A percentile compares a stretch with the other conserved stretches of the same genome.
Conservation (phyloP, 768 basidiomycete species). For the Mycena galericulata region DNA sequence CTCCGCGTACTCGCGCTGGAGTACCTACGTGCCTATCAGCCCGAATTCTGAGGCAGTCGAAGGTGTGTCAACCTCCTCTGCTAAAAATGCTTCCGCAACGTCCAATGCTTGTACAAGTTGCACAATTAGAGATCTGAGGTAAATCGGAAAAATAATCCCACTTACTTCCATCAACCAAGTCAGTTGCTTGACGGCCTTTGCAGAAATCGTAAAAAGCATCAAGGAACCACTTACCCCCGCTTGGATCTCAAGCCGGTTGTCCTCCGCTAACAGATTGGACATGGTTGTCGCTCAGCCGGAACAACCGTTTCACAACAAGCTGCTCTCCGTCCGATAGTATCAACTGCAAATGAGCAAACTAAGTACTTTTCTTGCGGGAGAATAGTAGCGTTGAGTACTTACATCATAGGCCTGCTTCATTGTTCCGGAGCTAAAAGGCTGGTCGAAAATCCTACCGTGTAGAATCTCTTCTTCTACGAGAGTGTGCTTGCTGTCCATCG, state of each 20-base stretch:
- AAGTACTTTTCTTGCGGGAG: no score
- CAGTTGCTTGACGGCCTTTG: background rate
- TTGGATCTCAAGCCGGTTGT: background rate
- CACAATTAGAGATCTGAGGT: background rate
- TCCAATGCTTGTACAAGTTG: no score
- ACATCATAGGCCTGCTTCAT: constrained; percentile 5
- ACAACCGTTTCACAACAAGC: background rate
- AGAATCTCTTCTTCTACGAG: constrained; percentile 1
- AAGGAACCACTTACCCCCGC: constrained; percentile 1
- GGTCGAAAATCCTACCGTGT: background rate
- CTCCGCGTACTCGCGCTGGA: background rate
- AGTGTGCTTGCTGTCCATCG: background rate
- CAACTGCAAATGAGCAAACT: background rate
- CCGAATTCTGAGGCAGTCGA: background rate
- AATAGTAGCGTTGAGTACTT: no score
- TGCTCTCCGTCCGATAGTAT: background rate
- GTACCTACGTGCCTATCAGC: background rate
- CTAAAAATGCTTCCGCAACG: background rate
- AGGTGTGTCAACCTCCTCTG: background rate
- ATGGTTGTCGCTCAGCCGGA: background rate
- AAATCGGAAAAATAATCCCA: background rate
- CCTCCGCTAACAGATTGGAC: background rate
- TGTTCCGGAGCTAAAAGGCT: background rate
- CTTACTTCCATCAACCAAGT: background rate
- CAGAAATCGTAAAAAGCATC: background rate